phyloP scores from a whole-genome alignment of 345 rosid species.

The Hibiscus syriacus region DNA sequence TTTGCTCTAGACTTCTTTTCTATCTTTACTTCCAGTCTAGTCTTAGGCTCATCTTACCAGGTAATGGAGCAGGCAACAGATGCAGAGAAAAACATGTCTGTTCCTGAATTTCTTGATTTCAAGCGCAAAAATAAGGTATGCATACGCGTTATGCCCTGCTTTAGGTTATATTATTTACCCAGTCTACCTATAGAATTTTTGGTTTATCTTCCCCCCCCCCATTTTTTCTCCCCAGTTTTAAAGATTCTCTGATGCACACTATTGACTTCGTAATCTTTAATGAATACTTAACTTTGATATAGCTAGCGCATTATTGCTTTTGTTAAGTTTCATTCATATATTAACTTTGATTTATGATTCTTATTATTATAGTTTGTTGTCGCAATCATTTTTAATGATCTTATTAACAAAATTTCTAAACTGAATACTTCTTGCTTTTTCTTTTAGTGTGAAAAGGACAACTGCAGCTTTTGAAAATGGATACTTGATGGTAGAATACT shows the following conservation, averaged over 20 bases:
- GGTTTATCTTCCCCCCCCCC: neutral
- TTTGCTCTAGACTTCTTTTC: no score
- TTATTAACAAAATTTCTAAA: neutral
- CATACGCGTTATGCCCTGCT: constrained; percentile 16
- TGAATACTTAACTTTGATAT: neutral
- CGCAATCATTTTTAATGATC: neutral
- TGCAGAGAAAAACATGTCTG: no score
- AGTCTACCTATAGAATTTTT: neutral
- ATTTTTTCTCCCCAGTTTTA: neutral
- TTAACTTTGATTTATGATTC: neutral
- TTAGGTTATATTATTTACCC: neutral
- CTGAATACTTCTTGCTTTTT: neutral
- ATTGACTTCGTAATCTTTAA: neutral
- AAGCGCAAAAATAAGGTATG: no score
- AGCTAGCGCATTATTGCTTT: neutral
- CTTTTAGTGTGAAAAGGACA: neutral
- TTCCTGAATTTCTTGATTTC: no score
- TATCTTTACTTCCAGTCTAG: no score
- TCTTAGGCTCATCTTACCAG: no score
- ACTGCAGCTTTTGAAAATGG: neutral
- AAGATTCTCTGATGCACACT: neutral
- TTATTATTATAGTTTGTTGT: neutral
- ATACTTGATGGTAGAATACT: neutral
- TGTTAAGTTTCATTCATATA: neutral
- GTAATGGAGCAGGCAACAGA: no score